A percentile compares a stretch with the other conserved stretches of the same genome.
Conservation (phyloP, 2,329 filamentous ascomycete genomes). For the Arthrobotrys sphaeroides region DNA sequence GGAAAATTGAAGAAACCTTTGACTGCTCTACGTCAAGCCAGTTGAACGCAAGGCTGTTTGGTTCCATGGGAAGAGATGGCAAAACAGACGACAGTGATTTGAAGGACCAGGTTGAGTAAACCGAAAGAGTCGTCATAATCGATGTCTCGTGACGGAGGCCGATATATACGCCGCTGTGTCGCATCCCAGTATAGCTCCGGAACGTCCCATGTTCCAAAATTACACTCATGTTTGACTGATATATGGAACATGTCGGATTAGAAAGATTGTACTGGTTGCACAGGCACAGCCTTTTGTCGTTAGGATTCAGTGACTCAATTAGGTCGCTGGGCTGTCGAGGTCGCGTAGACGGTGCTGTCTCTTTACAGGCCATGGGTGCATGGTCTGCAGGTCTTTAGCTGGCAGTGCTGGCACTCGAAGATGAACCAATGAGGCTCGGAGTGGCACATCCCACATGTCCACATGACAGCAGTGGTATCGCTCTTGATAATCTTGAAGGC, state of each 20-base stretch:
- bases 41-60: conserved; percentile 47
- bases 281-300: conserved; percentile 38
- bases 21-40: conserved; percentile 38
- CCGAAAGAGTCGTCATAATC: conserved; percentile 40
- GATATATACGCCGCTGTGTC: conserved; percentile 22
- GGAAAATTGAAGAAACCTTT: conserved; percentile 2
- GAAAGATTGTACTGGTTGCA: conserved; percentile 13
- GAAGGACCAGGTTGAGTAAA: conserved; percentile 32
- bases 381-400: conserved; percentile 71
- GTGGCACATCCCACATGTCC: conserved; percentile 72
- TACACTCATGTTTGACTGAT: conserved; percentile 5
- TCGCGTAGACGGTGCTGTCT: conserved; percentile 11
- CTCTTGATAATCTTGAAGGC: conserved; percentile 74
- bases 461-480: conserved; percentile 72
- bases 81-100: conserved; percentile 22
- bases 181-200: conserved; percentile 32
- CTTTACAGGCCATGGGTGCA: conserved; percentile 66
- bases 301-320: conserved; percentile 51
- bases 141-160: conserved; percentile 30
- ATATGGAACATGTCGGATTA: conserved; percentile 19
- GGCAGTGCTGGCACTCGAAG: conserved; percentile 75
- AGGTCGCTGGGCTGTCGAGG: conserved; percentile 28
- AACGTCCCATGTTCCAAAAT: conserved; percentile 12
- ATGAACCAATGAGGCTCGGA: conserved; percentile 74
- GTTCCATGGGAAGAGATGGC: conserved; percentile 13